Evolutionary conservation across 2,329 filamentous ascomycete genomes (phyloP).

Genomic region (Sclerotinia spermophila): DNA sequence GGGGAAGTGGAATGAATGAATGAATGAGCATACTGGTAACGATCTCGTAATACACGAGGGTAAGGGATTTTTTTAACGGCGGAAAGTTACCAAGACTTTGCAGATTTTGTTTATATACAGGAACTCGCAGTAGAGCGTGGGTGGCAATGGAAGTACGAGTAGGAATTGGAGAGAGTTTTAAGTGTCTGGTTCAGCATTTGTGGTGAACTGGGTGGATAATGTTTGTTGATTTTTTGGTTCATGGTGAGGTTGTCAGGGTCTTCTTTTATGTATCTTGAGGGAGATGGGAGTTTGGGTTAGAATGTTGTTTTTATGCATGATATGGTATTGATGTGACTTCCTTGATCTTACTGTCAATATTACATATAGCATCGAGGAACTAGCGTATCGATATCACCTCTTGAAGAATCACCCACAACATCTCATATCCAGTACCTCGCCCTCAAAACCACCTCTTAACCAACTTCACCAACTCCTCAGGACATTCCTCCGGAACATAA

Average conservation of each 20-base stretch:
- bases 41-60: no score
- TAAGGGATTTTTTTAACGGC: no score
- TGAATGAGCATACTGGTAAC: no score
- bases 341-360: background rate
- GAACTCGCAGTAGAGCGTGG: no score
- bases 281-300: background rate
- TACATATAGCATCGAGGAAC: background rate
- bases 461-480: conserved; percentile 44
- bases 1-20: no score
- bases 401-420: background rate
- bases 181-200: no score
- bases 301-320: background rate
- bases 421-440: background rate
- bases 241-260: background rate
- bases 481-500: conserved; percentile 50
- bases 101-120: no score
- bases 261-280: background rate
- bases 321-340: background rate
- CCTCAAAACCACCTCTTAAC: conserved; percentile 41
- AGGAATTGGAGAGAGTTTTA: no score
- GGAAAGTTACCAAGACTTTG: no score
- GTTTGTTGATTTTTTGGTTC: background rate
- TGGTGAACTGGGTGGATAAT: no score
- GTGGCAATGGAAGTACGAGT: no score
- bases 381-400: background rate